A percentile compares a stretch with the other conserved stretches of the same genome.
Conservation (phyloP, 2,329 filamentous ascomycete genomes). For the Pleomassaria siparia region DNA sequence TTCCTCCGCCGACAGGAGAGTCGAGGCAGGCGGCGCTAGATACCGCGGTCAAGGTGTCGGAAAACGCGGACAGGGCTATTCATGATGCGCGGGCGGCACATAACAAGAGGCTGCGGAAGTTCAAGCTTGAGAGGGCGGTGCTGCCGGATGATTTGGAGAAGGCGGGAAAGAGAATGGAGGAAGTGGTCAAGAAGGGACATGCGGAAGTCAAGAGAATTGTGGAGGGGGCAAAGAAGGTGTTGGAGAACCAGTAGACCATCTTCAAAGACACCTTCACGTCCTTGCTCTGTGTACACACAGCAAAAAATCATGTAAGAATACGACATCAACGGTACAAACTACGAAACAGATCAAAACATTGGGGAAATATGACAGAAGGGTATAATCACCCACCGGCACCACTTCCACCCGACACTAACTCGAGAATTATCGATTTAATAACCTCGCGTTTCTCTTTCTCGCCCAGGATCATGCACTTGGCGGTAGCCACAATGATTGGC, state of each 20-base stretch:
- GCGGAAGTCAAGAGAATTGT: conserved; percentile 53
- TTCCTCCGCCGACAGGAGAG: conserved; percentile 61
- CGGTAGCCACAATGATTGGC: conserved; percentile 38
- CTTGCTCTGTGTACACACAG: neutral
- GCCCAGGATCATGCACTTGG: conserved; percentile 34
- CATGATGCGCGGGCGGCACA: conserved; percentile 49
- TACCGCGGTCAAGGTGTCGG: conserved; percentile 44
- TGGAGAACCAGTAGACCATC: conserved; percentile 37
- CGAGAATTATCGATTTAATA: conserved; percentile 11
- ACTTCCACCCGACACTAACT: neutral
- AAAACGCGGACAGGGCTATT: conserved; percentile 45
- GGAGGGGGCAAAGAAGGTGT: conserved; percentile 51
- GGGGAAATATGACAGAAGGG: neutral
- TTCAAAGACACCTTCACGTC: neutral
- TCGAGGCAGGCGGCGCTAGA: conserved; percentile 48
- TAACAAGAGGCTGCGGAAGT: conserved; percentile 52
- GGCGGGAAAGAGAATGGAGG: conserved; percentile 52
- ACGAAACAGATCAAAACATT: too few species aligned
- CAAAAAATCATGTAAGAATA: neutral
- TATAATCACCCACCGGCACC: conserved; percentile 1
- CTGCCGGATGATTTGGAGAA: conserved; percentile 54
- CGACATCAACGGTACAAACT: too few species aligned
- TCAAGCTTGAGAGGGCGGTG: conserved; percentile 46
- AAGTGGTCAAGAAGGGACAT: conserved; percentile 52
- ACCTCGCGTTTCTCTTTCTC: conserved; percentile 39